A percentile compares a stretch with the other conserved stretches of the same genome.
Conservation (phyloP, 805 yeast genomes). For the Candida golubevii region DNA sequence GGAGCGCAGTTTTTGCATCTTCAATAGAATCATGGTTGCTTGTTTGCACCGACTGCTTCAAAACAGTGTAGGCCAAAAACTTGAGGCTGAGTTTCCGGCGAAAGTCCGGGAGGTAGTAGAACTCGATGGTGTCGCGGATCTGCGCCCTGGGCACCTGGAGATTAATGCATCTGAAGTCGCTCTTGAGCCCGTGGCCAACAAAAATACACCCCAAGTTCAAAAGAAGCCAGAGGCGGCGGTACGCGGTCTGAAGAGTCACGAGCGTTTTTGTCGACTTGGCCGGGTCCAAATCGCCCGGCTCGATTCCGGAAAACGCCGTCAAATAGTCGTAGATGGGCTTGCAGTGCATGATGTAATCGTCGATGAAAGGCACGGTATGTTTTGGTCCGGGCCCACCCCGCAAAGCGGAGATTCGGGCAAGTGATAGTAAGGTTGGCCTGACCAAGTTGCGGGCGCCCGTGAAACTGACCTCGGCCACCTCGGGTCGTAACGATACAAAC, state of each 20-base stretch:
- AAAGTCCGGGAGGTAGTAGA: constrained; percentile 68
- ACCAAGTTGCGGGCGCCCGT: constrained; percentile 67
- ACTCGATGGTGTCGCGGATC: constrained; percentile 83
- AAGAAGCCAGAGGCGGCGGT: constrained; percentile 84
- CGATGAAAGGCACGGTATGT: constrained; percentile 79
- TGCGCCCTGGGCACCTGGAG: constrained; percentile 81
- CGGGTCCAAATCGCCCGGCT: constrained; percentile 84
- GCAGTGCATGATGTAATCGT: constrained; percentile 80
- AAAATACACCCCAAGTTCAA: constrained; percentile 85
- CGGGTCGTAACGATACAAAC: constrained; percentile 79
- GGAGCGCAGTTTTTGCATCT: constrained; percentile 85
- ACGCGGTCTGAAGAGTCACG: constrained; percentile 78
- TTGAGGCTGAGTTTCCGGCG: constrained; percentile 79
- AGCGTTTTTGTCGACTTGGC: constrained; percentile 57
- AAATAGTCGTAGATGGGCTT: constrained; percentile 76
- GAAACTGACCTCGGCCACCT: constrained; percentile 70
- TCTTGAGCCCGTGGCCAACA: constrained; percentile 90
- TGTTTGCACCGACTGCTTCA: constrained; percentile 74
- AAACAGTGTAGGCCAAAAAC: constrained; percentile 76
- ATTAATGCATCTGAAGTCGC: constrained; percentile 91
- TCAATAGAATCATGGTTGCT: constrained; percentile 97
- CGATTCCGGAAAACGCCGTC: constrained; percentile 91
- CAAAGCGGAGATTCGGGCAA: constrained; percentile 87
- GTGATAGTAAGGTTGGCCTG: constrained; percentile 67
- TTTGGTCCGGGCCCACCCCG: constrained; percentile 64